Percentiles rank a stretch among this genome's conserved stretches.
Conservation (phyloP, 2,329 filamentous ascomycete species). For the Penicillium frequentans region DNA sequence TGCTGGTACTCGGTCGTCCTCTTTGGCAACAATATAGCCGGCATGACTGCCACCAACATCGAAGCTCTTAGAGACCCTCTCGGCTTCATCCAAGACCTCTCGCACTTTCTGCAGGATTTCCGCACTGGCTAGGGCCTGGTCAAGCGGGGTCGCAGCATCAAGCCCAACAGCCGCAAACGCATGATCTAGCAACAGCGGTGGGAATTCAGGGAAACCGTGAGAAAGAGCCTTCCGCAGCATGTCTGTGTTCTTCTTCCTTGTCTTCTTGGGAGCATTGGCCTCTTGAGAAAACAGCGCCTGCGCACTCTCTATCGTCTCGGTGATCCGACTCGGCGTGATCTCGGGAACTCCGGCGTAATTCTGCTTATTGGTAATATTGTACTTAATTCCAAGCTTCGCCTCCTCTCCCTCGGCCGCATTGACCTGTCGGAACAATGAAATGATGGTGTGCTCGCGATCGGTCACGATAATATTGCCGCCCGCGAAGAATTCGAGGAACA, state of each 20-base stretch:
- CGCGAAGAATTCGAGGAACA: constrained; percentile 96
- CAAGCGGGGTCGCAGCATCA: constrained; percentile 66
- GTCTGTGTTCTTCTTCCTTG: constrained; percentile 72
- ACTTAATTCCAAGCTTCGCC: constrained; percentile 72
- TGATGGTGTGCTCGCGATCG: constrained; percentile 76
- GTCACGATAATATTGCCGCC: constrained; percentile 93
- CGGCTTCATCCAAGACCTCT: constrained; percentile 67
- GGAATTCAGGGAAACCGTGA: constrained; percentile 81
- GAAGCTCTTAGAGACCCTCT: constrained; percentile 67
- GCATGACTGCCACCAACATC: constrained; percentile 65
- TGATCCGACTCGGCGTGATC: constrained; percentile 72
- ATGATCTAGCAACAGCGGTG: constrained; percentile 85
- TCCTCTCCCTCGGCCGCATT: constrained; percentile 77
- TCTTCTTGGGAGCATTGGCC: constrained; percentile 58
- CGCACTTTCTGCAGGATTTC: constrained; percentile 66
- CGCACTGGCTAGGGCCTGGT: constrained; percentile 69
- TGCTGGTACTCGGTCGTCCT: constrained; percentile 40
- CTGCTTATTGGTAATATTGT: constrained; percentile 78
- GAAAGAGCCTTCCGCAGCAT: constrained; percentile 77
- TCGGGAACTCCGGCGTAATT: constrained; percentile 76
- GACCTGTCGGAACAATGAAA: constrained; percentile 79
- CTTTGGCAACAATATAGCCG: constrained; percentile 85
- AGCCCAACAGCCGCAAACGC: constrained; percentile 69
- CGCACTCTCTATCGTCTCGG: constrained; percentile 66
- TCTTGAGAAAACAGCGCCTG: constrained; percentile 45